Evolutionary conservation across 441 rosid species (phyloP).

Genomic region (Erodium moschatum): DNA sequence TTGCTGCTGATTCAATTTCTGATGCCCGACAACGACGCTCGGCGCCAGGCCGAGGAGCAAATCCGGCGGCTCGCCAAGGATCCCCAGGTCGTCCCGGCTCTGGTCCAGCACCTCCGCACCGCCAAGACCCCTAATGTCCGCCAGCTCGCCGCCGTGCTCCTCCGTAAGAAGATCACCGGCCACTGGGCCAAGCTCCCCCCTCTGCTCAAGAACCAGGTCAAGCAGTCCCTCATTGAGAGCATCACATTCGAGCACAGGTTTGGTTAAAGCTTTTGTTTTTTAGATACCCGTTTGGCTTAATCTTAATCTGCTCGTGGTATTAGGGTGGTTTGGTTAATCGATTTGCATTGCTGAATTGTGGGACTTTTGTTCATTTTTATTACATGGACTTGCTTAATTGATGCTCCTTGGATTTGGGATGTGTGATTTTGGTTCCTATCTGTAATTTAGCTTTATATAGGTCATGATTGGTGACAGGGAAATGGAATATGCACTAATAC

Average conservation of each 20-base stretch:
- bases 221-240: conserved; percentile 85
- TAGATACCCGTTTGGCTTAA: neutral
- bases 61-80: conserved; percentile 90
- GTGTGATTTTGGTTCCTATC: too few species aligned
- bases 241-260: conserved; percentile 98
- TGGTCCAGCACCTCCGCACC: conserved; percentile 92
- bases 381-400: neutral
- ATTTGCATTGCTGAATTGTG: too few species aligned
- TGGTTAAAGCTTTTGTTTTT: neutral
- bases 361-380: too few species aligned
- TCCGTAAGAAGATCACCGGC: conserved; percentile 96
- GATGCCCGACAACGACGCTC: conserved; percentile 99
- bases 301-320: neutral
- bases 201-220: conserved; percentile 68
- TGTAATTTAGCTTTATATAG: neutral
- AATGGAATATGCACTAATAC: neutral
- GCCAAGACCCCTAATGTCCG: conserved; percentile 99
- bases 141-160: conserved; percentile 97
- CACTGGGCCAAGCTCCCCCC: conserved; percentile 97
- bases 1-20: conserved; percentile 83
- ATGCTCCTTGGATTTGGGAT: too few species aligned
- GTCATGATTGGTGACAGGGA: too few species aligned
- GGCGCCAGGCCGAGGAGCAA: conserved; percentile 97
- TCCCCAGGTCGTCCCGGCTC: conserved; percentile 96
- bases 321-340: neutral